Base-by-base conservation (phyloP, 441 rosid genomes). In the Erodium moschatum region DNA sequence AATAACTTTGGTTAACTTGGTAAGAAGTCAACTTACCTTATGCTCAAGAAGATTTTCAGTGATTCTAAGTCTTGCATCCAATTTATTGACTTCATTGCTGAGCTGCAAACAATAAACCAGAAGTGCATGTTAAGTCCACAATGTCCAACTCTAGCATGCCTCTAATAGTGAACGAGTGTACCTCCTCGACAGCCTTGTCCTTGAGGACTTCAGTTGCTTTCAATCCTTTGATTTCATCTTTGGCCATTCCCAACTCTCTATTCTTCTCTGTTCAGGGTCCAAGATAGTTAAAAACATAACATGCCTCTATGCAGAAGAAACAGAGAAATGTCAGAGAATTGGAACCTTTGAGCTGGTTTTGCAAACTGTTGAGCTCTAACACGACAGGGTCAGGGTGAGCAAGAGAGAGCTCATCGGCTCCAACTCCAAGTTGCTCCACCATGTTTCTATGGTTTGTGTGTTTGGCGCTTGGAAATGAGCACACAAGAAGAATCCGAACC, bases 311-410 rank as follows among this genome's bases (percentile, higher is more conserved):
- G 21, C 18, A 54, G 7, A 0, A 70, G 44, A 54, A 13, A 7
- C 33, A 61, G 63, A 64, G 48, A 46, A 21, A 1, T 3, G 7
- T 31, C 62, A 6, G 21, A 19, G 33, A 40, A 11, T 12, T 40
- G 16, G 40, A 68, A 89, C 96, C 98, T 88, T 67, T 85, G 64
- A 87, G 85, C 67, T 84, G 87, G 80, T 84, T 93, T n/a, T 88
- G 88, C 67, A 87, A 74, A 33, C 84, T 83, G 77, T 86, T 78
- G 75, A 83, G 85, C 78, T 93, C 87, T 40, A 81, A 71, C 18
- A 83, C 85, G 72, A 86, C 73, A 78, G 90, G 97, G 76, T 84
- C 81, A 73, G 84, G 79, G 11, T 74, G 86, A 75, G 76, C 62
- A 71, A 83, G 72, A 62, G 69, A 70, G 67, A 74, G 72, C 62